Evolutionary conservation across 2,329 filamentous ascomycete species (phyloP).

Genomic region (Pyrenophora graminea): DNA sequence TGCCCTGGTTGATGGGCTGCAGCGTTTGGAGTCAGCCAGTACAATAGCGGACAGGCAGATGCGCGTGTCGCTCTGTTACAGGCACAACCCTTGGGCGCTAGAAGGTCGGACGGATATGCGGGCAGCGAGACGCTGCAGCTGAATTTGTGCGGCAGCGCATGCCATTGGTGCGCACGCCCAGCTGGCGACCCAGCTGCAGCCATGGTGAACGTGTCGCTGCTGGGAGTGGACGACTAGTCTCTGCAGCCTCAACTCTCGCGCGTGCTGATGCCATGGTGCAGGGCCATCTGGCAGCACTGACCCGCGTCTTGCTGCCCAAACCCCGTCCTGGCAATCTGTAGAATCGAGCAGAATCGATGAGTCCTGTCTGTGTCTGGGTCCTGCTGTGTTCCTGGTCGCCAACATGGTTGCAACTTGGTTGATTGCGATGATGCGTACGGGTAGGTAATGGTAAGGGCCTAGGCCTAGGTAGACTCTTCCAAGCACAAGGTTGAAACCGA

Average conservation of each 20-base stretch:
- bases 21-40: constrained; percentile 21
- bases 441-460: too few species aligned
- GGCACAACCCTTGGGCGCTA: constrained; percentile 22
- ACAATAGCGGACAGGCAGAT: constrained; percentile 24
- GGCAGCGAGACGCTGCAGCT: constrained; percentile 40
- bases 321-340: neutral
- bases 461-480: too few species aligned
- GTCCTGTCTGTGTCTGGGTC: too few species aligned
- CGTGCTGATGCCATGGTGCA: constrained; percentile 33
- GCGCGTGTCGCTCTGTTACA: constrained; percentile 42
- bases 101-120: constrained; percentile 36
- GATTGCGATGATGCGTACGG: neutral
- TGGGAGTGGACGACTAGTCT: constrained; percentile 30
- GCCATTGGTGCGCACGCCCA: constrained; percentile 10
- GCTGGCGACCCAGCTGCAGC: constrained; percentile 26
- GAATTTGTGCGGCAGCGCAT: neutral
- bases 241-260: constrained; percentile 23
- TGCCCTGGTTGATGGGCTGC: constrained; percentile 35
- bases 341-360: neutral
- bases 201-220: constrained; percentile 36
- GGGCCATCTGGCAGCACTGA: constrained; percentile 24
- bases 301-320: constrained; percentile 32
- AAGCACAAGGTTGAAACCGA: too few species aligned
- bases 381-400: too few species aligned
- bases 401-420: neutral